phyloP scores from a whole-genome alignment of 2,329 filamentous ascomycete species.

The Botryotinia convoluta region DNA sequence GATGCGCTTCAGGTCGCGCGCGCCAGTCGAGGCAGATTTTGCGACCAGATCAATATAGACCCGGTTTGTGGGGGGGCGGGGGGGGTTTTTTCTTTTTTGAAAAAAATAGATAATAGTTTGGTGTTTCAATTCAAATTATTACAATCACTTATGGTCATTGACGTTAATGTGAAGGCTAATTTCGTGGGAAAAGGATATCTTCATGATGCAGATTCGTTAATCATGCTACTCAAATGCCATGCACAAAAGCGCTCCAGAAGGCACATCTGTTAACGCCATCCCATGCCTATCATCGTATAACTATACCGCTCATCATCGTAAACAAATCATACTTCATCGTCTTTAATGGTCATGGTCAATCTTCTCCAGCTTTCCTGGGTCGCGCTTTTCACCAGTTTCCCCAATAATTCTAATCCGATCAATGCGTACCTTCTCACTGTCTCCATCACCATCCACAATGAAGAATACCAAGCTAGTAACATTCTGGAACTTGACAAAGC shows the following conservation, averaged over 20 bases:
- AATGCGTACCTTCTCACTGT: constrained; percentile 80
- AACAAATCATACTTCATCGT: constrained; percentile 20
- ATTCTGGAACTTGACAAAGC: constrained; percentile 97
- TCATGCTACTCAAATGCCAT: constrained; percentile 7
- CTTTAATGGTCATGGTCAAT: constrained; percentile 72
- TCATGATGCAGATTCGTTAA: neutral
- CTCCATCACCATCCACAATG: constrained; percentile 79
- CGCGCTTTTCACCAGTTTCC: constrained; percentile 85
- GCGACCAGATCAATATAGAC: neutral
- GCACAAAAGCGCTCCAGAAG: constrained; percentile 13
- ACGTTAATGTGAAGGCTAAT: neutral
- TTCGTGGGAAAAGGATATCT: neutral
- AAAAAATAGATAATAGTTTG: neutral
- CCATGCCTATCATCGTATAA: constrained; percentile 19
- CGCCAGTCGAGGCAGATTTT: neutral
- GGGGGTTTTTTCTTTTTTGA: neutral
- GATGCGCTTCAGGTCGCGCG: neutral
- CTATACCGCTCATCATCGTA: constrained; percentile 14
- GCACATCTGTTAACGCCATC: constrained; percentile 29
- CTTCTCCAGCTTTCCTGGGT: constrained; percentile 95
- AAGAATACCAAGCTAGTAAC: constrained; percentile 84
- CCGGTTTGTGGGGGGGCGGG: too few relatives aligned
- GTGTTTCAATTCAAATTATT: neutral
- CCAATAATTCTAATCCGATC: constrained; percentile 79
- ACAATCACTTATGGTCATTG: neutral